Evolutionary conservation across 2,329 filamentous ascomycete genomes (phyloP).

Genomic region (Neurospora crassa): DNA sequence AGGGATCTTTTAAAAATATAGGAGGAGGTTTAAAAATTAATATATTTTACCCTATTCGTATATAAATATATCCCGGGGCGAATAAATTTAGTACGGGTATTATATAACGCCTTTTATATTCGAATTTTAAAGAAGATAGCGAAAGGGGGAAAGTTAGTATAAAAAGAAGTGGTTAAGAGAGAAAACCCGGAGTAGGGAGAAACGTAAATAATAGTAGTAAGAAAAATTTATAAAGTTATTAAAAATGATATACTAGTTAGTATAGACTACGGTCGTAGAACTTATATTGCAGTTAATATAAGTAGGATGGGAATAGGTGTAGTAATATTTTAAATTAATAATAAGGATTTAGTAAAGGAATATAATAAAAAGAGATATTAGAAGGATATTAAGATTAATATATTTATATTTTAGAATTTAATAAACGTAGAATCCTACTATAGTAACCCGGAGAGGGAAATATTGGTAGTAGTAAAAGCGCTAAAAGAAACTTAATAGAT

Average conservation of each 20-base stretch:
- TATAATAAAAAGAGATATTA: background rate
- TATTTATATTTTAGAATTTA: background rate
- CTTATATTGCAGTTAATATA: background rate
- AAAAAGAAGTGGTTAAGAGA: too few species aligned
- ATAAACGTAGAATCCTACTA: rapidly evolving
- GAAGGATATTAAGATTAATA: background rate
- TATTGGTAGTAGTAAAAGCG: background rate
- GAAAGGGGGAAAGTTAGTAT: too few species aligned
- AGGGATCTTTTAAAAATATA: too few species aligned
- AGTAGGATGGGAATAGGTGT: background rate
- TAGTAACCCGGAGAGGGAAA: too few species aligned
- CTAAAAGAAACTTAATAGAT: background rate
- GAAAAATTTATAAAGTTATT: background rate
- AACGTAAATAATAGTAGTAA: background rate
- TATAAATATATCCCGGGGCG: too few species aligned
- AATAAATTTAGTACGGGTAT: too few species aligned
- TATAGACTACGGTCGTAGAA: background rate
- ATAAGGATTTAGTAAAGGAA: background rate
- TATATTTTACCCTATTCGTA: rapidly evolving
- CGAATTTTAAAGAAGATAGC: too few species aligned
- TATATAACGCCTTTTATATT: too few species aligned
- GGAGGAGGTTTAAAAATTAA: too few species aligned
- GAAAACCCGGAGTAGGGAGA: background rate
- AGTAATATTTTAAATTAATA: background rate
- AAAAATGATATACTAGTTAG: background rate